phyloP scores from a whole-genome alignment of 192 early-diverging fungal genomes.

The Coemansia sp. region DNA sequence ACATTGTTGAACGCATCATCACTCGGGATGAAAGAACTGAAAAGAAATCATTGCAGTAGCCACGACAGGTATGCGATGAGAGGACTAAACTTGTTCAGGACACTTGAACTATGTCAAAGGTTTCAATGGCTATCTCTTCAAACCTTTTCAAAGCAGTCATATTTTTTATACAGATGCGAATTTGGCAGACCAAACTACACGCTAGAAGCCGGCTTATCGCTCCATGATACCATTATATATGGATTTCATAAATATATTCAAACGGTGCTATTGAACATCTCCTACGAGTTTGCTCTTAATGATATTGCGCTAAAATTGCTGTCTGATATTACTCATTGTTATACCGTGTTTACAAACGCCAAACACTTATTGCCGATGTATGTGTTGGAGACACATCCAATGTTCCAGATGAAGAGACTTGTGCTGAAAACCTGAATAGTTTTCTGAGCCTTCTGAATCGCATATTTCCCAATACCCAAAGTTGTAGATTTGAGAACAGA shows the following conservation, averaged over 20 bases:
- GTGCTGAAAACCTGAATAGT: not conserved
- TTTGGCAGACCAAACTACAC: not conserved
- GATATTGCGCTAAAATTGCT: not conserved
- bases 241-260: not conserved
- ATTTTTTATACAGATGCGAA: not conserved
- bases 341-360: not conserved
- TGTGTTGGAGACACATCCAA: not conserved
- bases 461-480: not conserved
- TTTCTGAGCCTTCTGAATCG: not conserved
- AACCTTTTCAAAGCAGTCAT: not conserved
- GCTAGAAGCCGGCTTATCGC: not conserved
- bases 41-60: not conserved
- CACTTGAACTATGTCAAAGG: not conserved
- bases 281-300: not conserved
- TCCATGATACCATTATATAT: not conserved
- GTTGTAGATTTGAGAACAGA: not conserved
- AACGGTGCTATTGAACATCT: not conserved
- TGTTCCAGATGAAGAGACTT: not conserved
- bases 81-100: not conserved
- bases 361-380: not conserved
- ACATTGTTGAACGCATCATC: not conserved
- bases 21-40: not conserved
- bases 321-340: not conserved
- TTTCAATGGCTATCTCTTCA: not conserved
- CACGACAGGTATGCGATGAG: not conserved